Percentiles rank a stretch among this genome's conserved stretches.
phyloP scores from a whole-genome alignment of 2,329 filamentous ascomycete species.

The Lecanicillium sp. region DNA sequence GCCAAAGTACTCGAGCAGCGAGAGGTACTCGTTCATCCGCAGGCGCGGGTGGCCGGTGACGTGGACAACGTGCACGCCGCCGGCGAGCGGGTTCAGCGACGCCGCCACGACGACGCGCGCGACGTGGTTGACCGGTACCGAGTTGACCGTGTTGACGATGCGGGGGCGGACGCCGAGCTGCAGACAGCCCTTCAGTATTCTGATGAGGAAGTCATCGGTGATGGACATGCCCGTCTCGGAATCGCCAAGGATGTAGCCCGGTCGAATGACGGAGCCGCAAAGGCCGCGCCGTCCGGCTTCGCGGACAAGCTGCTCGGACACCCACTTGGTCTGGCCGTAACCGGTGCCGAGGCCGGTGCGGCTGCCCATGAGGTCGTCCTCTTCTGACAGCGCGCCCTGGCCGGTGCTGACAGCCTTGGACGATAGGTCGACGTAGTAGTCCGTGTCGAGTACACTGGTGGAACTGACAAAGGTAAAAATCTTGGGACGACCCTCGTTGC shows the following conservation, averaged over 20 bases:
- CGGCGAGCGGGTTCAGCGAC: constrained; percentile 52
- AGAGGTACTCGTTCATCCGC: constrained; percentile 71
- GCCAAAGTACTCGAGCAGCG: constrained; percentile 60
- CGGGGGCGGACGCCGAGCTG: constrained; percentile 67
- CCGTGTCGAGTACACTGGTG: constrained; percentile 73
- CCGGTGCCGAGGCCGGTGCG: constrained; percentile 71
- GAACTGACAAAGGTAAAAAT: constrained; percentile 70
- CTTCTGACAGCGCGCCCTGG: constrained; percentile 60
- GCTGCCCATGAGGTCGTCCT: constrained; percentile 72
- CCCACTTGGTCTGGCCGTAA: constrained; percentile 92
- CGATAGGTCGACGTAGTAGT: constrained; percentile 72
- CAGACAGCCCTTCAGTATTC: constrained; percentile 80
- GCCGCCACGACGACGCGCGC: constrained; percentile 71
- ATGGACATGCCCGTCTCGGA: constrained; percentile 61
- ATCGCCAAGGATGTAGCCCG: constrained; percentile 80
- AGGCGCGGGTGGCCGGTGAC: constrained; percentile 74
- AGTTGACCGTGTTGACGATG: constrained; percentile 83
- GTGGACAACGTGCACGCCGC: constrained; percentile 55
- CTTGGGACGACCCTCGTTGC: constrained; percentile 71
- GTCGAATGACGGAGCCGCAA: constrained; percentile 65
- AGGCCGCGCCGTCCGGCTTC: constrained; percentile 75
- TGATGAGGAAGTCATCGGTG: constrained; percentile 85
- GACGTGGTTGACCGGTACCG: constrained; percentile 81
- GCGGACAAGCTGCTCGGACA: constrained; percentile 57
- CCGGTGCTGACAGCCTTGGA: constrained; percentile 52